Evolutionary conservation across 2,329 filamentous ascomycete genomes (phyloP), one percentile per base, ranked within the genome.

Genomic region (Aspergillus neotritici): DNA sequence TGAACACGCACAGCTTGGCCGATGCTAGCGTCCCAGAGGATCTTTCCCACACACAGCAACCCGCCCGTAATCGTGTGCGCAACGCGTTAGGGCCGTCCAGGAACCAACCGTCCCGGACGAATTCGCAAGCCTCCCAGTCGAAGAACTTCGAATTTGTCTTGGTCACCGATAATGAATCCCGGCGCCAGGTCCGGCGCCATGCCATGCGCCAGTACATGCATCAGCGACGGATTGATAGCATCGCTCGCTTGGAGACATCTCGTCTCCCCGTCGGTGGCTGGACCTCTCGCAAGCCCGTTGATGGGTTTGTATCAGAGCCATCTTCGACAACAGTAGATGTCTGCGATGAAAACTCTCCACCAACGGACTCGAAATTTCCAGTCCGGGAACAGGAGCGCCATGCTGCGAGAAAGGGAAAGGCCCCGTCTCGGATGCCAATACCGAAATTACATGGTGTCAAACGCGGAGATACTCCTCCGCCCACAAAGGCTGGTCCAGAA

Each of bases 141-240:
- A 55, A 53, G 43, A 57, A 50, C 40, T 63, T 62, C 44, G 60
- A 63, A 39, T 62, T 63, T 46, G 60, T 63, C 17, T 48, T 63
- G 37, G 60, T 63, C 25, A 63, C 59, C 15, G 59, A 63, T 48
- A 51, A 53, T 13, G 59, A 57, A 44, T 63, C 60, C 16, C 52
- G 59, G 31, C 60, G 55, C 13, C 60, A 63, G 47, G 60, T 63
- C 31, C 60, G 60, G 15, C 60, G 60, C 25, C 59, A 63, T 63
- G 60, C 59, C n/a, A 63, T 63, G 60, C 59, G 59, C 32, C 59
- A 62, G 46, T 62, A 63, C 46, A 61, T 63, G 54, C 59, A 59
- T 34, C 54, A 62, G 44, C 54, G 60, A 28, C 60, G 60, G 15
- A 49, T 60, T 32, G 59, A 63, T 40, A 57, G 60, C 37, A 63